phyloP scores from a whole-genome alignment of 2,329 filamentous ascomycete species.

The Colletotrichum viniferum region DNA sequence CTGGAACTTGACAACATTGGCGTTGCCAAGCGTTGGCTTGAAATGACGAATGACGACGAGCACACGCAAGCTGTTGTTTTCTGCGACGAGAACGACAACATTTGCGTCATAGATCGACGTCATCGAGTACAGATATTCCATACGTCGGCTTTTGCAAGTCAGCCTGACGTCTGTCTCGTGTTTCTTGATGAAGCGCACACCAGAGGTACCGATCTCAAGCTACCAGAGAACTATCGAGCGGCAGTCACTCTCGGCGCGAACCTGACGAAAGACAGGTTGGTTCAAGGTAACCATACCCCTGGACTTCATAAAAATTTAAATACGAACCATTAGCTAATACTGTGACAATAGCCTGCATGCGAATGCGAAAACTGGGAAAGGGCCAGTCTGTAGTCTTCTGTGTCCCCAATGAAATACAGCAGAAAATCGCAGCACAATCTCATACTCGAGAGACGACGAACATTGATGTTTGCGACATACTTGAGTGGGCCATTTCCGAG shows the following conservation, averaged over 20 bases:
- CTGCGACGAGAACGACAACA: slow-evolving; percentile 59
- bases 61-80: slow-evolving; percentile 56
- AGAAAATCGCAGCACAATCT: slow-evolving; percentile 46
- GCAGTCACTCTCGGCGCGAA: slow-evolving; percentile 70
- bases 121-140: slow-evolving; percentile 54
- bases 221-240: slow-evolving; percentile 64
- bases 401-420: slow-evolving; percentile 61
- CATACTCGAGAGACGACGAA: background rate
- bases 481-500: slow-evolving; percentile 64
- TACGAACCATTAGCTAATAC: background rate
- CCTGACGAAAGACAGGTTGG: slow-evolving; percentile 70
- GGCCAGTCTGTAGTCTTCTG: slow-evolving; percentile 70
- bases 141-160: slow-evolving; percentile 60
- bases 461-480: slow-evolving; percentile 57
- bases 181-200: slow-evolving; percentile 77
- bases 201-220: slow-evolving; percentile 68
- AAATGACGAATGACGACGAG: slow-evolving; percentile 9
- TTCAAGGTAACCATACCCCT: slow-evolving; percentile 57
- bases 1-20: slow-evolving; percentile 64
- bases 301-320: too few relatives aligned
- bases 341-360: slow-evolving; percentile 63
- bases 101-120: slow-evolving; percentile 55
- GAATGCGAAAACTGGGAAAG: slow-evolving; percentile 71
- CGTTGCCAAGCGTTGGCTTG: slow-evolving; percentile 61
- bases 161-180: slow-evolving; percentile 64